phyloP scores from a whole-genome alignment of 371 early-diverging fungal species.

The Actinomortierella ambigua region DNA sequence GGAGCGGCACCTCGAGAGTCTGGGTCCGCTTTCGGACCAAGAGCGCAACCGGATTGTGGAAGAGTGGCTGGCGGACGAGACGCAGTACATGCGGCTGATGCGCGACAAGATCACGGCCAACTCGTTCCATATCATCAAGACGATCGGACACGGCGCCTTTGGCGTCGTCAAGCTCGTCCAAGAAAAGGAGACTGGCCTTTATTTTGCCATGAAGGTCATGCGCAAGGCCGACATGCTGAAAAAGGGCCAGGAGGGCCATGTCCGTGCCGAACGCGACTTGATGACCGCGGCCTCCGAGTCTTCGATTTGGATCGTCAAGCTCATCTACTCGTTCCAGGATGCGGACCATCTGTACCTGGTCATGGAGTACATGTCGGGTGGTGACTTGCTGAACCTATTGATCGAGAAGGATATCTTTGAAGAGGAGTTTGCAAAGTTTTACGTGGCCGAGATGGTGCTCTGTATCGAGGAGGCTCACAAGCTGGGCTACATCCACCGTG shows the following conservation, averaged over 20 bases:
- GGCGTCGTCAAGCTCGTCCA: constrained; percentile 83
- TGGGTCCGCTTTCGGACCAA: constrained; percentile 48
- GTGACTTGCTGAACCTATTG: constrained; percentile 75
- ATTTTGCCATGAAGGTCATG: constrained; percentile 88
- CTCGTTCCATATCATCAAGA: constrained; percentile 77
- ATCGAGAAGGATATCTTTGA: constrained; percentile 63
- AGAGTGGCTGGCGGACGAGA: constrained; percentile 55
- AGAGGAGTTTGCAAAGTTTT: constrained; percentile 69
- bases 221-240: constrained; percentile 77
- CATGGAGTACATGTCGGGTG: constrained; percentile 84
- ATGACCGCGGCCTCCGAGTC: constrained; percentile 62
- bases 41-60: constrained; percentile 51
- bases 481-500: constrained; percentile 66
- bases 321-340: constrained; percentile 76
- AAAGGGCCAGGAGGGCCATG: constrained; percentile 73
- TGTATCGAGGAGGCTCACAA: constrained; percentile 76
- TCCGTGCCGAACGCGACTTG: constrained; percentile 83
- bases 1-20: constrained; percentile 53
- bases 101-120: constrained; percentile 63
- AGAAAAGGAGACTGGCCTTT: constrained; percentile 74
- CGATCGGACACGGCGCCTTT: constrained; percentile 84
- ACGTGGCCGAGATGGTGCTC: constrained; percentile 74
- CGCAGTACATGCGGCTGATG: constrained; percentile 53
- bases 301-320: constrained; percentile 71
- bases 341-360: constrained; percentile 71